Conservation (phyloP, 805 yeast species). For the Metahyphopichia silvanorum region DNA sequence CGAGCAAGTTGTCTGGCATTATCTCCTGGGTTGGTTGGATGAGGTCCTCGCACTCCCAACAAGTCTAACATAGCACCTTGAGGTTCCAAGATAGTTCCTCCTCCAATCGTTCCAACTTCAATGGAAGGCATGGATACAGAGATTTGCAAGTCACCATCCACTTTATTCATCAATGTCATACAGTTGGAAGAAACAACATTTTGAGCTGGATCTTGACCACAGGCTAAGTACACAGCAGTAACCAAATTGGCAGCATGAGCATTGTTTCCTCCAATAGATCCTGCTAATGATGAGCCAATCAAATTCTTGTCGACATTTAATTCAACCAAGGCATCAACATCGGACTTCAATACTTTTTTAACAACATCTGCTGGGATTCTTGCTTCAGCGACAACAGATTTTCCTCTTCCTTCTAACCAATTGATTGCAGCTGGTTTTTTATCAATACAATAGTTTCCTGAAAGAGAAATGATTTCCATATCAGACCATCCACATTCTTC, state of each 20-base stretch:
- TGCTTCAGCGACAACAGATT: conserved; percentile 96
- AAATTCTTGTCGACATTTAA: conserved; percentile 85
- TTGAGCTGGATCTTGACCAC: conserved; percentile 99
- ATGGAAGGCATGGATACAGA: conserved; percentile 99
- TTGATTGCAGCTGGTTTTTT: conserved; percentile 97
- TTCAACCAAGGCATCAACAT: conserved; percentile 88
- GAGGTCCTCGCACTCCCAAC: conserved; percentile 94
- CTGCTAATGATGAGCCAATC: conserved; percentile 98
- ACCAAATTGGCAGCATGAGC: conserved; percentile 98
- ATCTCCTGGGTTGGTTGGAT: conserved; percentile 87
- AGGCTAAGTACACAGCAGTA: conserved; percentile 90
- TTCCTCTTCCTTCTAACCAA: conserved; percentile 99
- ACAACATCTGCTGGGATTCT: conserved; percentile 82
- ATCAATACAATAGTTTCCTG: conserved; percentile 97
- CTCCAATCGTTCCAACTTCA: conserved; percentile 99
- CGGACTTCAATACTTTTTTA: conserved; percentile 78
- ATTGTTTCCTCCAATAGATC: conserved; percentile 95
- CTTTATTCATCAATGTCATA: conserved; percentile 84
- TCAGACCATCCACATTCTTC: conserved; percentile 90
- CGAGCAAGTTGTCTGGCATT: conserved; percentile 92
- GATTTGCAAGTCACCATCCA: conserved; percentile 74
- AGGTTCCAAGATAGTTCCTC: conserved; percentile 97
- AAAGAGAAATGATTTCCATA: conserved; percentile 87
- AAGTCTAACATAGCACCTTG: conserved; percentile 95
- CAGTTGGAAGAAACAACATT: conserved; percentile 97